Conservation (phyloP, 805 yeast species). For the Saccharomycopsis microspora region DNA sequence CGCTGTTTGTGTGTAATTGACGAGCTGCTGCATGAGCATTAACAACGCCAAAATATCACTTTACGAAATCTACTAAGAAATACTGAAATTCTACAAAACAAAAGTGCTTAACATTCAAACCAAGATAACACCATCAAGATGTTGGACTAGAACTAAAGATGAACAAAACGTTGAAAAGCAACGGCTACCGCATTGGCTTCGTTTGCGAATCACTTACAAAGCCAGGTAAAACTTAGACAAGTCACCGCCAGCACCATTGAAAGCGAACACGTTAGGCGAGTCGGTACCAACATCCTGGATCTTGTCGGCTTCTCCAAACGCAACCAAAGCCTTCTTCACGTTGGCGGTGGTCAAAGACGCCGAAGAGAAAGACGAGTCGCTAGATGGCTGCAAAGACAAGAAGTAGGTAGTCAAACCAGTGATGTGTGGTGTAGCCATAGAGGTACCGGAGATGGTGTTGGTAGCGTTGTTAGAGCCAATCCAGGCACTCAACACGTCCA, state of each 20-base stretch:
- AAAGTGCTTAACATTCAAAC: no score
- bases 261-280: conserved; percentile 67
- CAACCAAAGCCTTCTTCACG: conserved; percentile 64
- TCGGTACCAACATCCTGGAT: conserved; percentile 55
- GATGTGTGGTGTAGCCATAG: conserved; percentile 55
- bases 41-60: no score
- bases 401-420: conserved; percentile 46
- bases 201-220: no score
- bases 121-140: no score
- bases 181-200: no score
- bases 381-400: conserved; percentile 63
- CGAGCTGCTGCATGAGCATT: no score
- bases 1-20: no score
- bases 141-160: no score
- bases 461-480: conserved; percentile 39
- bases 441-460: conserved; percentile 46
- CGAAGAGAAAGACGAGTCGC: conserved; percentile 43
- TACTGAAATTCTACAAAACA: no score
- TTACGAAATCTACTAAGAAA: no score
- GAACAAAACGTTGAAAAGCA: no score
- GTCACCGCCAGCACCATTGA: conserved; percentile 73
- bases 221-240: conserved; percentile 38
- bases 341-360: conserved; percentile 53
- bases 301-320: conserved; percentile 50
- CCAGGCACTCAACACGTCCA: conserved; percentile 43